These are phyloP conservation scores for Backusella sp. DNA, from an alignment of 192 early-diverging fungal species.

Conservation along the genomic window DNA sequence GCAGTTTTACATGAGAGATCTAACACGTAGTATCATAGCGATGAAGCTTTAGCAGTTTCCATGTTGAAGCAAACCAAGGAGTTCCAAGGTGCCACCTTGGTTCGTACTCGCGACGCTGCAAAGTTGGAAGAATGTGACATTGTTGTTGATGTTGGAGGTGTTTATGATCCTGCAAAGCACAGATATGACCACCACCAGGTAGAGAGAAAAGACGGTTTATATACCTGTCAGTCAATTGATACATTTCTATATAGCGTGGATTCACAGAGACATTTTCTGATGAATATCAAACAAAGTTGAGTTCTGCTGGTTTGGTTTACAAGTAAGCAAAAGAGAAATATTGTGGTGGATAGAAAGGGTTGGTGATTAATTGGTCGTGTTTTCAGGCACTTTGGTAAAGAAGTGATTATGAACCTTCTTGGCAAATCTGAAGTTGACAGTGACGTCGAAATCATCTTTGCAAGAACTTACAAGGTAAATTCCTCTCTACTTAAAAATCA, in stretches of 20 bases:
- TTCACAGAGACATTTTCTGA: conserved; percentile 85
- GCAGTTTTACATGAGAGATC: not conserved
- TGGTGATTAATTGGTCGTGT: not conserved
- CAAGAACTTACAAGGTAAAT: conserved; percentile 77
- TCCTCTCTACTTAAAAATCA: not conserved
- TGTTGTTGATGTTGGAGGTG: conserved; percentile 94
- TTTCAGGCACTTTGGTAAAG: conserved; percentile 81
- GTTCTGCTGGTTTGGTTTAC: conserved; percentile 94
- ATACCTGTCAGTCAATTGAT: not conserved
- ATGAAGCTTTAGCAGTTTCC: conserved; percentile 89
- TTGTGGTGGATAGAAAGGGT: not conserved
- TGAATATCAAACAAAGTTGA: conserved; percentile 81
- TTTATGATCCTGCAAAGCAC: conserved; percentile 73
- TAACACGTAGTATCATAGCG: conserved; percentile 41
- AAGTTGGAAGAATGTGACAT: conserved; percentile 77
- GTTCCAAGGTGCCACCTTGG: conserved; percentile 64
- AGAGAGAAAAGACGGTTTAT: not conserved
- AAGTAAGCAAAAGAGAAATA: conserved; percentile 49
- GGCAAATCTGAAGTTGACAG: conserved; percentile 47
- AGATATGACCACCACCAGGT: conserved; percentile 92
- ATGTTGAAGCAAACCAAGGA: conserved; percentile 69
- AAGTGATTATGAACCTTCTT: conserved; percentile 68
- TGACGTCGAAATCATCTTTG: conserved; percentile 68
- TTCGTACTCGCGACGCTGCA: conserved; percentile 83
- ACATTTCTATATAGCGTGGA: conserved; percentile 51